phyloP scores from a whole-genome alignment of 2,329 filamentous ascomycete genomes.

The Sarocladium oryzae region DNA sequence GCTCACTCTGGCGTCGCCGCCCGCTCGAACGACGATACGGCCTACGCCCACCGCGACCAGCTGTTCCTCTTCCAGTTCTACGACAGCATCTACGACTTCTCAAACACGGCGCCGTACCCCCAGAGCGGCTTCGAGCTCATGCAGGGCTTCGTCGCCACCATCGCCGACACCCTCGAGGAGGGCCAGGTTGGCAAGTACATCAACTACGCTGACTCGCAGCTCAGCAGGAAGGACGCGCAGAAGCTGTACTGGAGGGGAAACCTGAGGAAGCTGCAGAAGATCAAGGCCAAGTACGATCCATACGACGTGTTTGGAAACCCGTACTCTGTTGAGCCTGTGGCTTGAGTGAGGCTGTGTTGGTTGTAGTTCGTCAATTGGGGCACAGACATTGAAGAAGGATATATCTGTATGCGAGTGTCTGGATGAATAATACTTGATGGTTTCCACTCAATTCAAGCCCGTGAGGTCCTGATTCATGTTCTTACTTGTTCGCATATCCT shows the following conservation, averaged over 20 bases:
- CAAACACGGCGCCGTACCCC: background rate
- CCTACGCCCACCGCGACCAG: conserved; percentile 35
- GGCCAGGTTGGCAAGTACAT: conserved; percentile 41
- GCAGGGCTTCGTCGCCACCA: conserved; percentile 33
- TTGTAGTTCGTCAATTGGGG: too few species aligned
- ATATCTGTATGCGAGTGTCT: too few species aligned
- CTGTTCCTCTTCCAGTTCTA: conserved; percentile 44
- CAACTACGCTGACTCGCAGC: conserved; percentile 46
- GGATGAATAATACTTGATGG: too few species aligned
- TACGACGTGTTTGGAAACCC: conserved; percentile 27
- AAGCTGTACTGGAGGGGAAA: conserved; percentile 40
- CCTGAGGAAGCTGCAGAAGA: conserved; percentile 26
- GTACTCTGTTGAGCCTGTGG: conserved; percentile 10
- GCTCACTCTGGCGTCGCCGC: conserved; percentile 29
- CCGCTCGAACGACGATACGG: conserved; percentile 17
- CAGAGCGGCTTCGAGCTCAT: conserved; percentile 29
- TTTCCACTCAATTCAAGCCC: too few species aligned
- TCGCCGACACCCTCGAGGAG: conserved; percentile 28
- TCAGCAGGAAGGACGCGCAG: conserved; percentile 40
- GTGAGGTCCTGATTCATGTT: too few species aligned
- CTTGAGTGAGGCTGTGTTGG: too few species aligned
- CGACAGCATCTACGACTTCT: conserved; percentile 4
- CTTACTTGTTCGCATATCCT: too few species aligned
- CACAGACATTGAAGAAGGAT: too few species aligned
- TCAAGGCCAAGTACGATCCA: conserved; percentile 35